A percentile compares a stretch with the other conserved stretches of the same genome.
These are phyloP conservation scores for Fusarium denticulatum DNA, from an alignment of 2,329 filamentous ascomycete species.

Conservation along the genomic window DNA sequence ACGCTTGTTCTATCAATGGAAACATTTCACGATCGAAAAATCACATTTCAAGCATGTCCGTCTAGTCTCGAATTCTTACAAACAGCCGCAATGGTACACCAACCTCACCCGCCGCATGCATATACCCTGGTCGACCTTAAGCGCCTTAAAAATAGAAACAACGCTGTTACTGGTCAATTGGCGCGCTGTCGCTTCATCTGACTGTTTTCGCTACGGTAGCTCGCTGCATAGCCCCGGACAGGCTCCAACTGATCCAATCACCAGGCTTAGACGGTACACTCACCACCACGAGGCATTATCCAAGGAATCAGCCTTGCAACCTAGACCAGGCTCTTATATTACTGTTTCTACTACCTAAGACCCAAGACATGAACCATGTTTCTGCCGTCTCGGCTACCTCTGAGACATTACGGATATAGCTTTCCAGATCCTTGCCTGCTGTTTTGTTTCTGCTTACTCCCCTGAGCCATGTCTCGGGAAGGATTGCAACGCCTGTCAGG, in stretches of 20 bases:
- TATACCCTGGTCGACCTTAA: slow-evolving; percentile 27
- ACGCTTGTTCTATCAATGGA: background rate
- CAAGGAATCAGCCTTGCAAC: slow-evolving; percentile 38
- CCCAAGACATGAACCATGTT: slow-evolving; percentile 10
- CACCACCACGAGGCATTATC: slow-evolving; percentile 33
- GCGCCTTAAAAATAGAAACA: slow-evolving; percentile 43
- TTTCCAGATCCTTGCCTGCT: slow-evolving; percentile 12
- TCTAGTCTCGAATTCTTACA: slow-evolving; percentile 13
- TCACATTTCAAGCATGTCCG: slow-evolving; percentile 10
- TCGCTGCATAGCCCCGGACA: slow-evolving; percentile 32
- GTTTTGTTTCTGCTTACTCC: slow-evolving; percentile 9
- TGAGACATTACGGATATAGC: slow-evolving; percentile 16
- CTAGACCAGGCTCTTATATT: slow-evolving; percentile 1
- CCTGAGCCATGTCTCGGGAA: slow-evolving; percentile 34
- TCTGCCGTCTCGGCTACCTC: slow-evolving; percentile 35
- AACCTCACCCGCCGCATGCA: slow-evolving; percentile 18
- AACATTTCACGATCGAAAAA: background rate
- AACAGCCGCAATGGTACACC: slow-evolving; percentile 18
- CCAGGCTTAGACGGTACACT: slow-evolving; percentile 2
- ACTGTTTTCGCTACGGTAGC: slow-evolving; percentile 26
- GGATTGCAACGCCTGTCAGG: slow-evolving; percentile 12
- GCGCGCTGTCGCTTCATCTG: slow-evolving; percentile 37
- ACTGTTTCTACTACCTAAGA: slow-evolving; percentile 5
- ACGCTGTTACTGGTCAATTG: slow-evolving; percentile 28
- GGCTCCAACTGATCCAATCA: slow-evolving; percentile 27